Evolutionary conservation across 768 basidiomycete genomes (phyloP), one percentile per base, ranked within the genome.

Genomic region (Flagelloscypha sp.): DNA sequence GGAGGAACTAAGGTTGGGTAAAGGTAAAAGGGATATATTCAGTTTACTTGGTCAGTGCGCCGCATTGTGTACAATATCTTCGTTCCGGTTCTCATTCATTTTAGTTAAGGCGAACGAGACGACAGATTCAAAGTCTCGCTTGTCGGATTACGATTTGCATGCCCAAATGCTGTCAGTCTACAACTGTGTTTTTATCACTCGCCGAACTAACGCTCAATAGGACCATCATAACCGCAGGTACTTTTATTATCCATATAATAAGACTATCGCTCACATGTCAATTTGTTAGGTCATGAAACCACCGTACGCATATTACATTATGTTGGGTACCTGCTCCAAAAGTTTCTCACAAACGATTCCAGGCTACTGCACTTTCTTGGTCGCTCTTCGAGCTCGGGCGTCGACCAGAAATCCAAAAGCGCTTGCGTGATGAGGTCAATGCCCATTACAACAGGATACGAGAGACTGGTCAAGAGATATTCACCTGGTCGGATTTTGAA

Each of bases 21-120:
- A 66, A 44, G 60, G 62, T 15, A 65, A 59, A 34, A 68, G 66
- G 30, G 76, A 79, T 47, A 61, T 76, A 17, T 54, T 79, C 43
- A 74, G 72, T 37, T 56, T 76, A n/a, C 56, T 79, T 8, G 69
- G 76, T 74, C 38, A 36, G 59, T 43, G 12, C 18, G 16, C 36
- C 33, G 19, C 7, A 27, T 24, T n/a, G n/a, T n/a, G n/a, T n/a
- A n/a, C n/a, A n/a, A n/a, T 7, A 20, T 12, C 19, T 18, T 25
- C 15, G 27, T 37, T 36, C n/a, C 15, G 17, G 16, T 16, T n/a
- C n/a, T n/a, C n/a, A n/a, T n/a, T n/a, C n/a, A n/a, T n/a, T n/a
- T n/a, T 35, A 44, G 51, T 52, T 13, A 47, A 51, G 20, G 44
- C 51, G 10, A 52, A 52, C 27, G 37, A 36, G n/a, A 42, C 47